Evolutionary conservation across 306 rosid genomes (phyloP).

Genomic region (Prunus dulcis): DNA sequence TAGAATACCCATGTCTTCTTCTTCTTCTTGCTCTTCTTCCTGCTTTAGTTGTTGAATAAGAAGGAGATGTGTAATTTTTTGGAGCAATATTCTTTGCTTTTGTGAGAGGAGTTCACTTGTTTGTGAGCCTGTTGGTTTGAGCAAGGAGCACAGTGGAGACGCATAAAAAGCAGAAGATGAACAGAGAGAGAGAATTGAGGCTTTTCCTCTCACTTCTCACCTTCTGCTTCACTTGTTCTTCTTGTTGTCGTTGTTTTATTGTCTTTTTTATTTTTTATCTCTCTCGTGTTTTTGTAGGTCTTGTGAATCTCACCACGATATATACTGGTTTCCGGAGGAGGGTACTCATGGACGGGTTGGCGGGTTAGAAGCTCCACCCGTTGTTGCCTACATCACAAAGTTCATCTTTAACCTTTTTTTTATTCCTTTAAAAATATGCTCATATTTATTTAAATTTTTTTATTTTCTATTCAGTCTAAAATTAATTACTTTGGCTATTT

Average conservation of each 20-base stretch:
- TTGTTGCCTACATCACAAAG: neutral
- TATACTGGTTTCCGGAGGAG: neutral
- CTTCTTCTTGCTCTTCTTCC: neutral
- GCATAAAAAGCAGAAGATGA: neutral
- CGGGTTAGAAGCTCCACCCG: neutral
- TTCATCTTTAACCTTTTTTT: too few relatives aligned
- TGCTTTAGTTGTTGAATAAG: neutral
- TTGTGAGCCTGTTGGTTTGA: neutral
- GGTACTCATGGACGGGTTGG: neutral
- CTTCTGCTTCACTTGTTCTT: conserved; percentile 20
- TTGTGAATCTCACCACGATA: neutral
- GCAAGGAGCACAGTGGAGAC: conserved; percentile 5
- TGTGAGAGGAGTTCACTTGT: neutral
- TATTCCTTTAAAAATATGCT: neutral
- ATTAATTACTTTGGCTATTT: too few relatives aligned
- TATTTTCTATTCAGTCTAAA: too few relatives aligned
- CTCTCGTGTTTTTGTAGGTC: neutral
- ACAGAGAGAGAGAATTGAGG: conserved; percentile 12
- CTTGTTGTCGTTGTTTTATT: conserved; percentile 17
- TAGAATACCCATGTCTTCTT: conserved; percentile 61
- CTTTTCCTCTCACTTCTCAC: conserved; percentile 11
- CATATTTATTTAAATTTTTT: neutral
- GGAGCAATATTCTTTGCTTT: conserved; percentile 3
- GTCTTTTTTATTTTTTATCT: neutral
- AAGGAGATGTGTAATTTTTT: neutral